Evolutionary conservation across 192 early-diverging fungal genomes (phyloP).

Genomic region (Dimargaris verticillata): DNA sequence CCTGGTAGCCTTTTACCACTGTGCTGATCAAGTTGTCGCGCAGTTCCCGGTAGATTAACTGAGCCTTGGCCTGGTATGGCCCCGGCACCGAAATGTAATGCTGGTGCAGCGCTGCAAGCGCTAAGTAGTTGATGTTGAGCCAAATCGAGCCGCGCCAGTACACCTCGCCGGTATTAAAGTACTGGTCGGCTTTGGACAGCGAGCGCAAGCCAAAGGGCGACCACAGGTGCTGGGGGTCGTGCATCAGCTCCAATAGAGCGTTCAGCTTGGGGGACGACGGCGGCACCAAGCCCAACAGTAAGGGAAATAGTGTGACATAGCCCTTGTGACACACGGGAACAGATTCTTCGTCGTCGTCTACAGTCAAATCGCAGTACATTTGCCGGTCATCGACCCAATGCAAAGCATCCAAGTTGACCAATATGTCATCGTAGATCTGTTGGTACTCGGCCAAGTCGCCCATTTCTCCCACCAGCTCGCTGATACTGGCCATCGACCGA

Average conservation of each 20-base stretch:
- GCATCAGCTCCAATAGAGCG: conserved; percentile 57
- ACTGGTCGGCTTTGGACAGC: conserved; percentile 38
- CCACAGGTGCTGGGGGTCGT: conserved; percentile 67
- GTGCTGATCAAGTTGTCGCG: conserved; percentile 60
- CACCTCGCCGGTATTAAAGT: conserved; percentile 68
- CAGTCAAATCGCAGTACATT: conserved; percentile 44
- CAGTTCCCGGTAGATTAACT: conserved; percentile 54
- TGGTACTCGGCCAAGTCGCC: conserved; percentile 39
- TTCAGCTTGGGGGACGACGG: conserved; percentile 49
- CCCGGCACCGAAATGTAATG: conserved; percentile 39
- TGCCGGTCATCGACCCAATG: conserved; percentile 51
- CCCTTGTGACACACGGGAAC: conserved; percentile 33
- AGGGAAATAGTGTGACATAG: conserved; percentile 70
- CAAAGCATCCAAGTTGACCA: conserved; percentile 36
- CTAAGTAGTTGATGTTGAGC: conserved; percentile 84
- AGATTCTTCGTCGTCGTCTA: conserved; percentile 30
- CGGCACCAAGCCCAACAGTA: conserved; percentile 56
- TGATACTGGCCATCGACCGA: conserved; percentile 37
- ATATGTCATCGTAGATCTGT: conserved; percentile 32
- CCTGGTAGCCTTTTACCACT: conserved; percentile 53
- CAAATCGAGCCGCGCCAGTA: conserved; percentile 93
- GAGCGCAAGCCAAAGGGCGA: conserved; percentile 55
- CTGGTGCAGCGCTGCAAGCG: conserved; percentile 49
- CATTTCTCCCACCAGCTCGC: conserved; percentile 32
- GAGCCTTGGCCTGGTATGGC: conserved; percentile 48